Percentiles rank a stretch among this genome's conserved stretches.
Evolutionary conservation across 495 filamentous ascomycete genomes (phyloP).

Genomic region (Trichoderma erinaceum): DNA sequence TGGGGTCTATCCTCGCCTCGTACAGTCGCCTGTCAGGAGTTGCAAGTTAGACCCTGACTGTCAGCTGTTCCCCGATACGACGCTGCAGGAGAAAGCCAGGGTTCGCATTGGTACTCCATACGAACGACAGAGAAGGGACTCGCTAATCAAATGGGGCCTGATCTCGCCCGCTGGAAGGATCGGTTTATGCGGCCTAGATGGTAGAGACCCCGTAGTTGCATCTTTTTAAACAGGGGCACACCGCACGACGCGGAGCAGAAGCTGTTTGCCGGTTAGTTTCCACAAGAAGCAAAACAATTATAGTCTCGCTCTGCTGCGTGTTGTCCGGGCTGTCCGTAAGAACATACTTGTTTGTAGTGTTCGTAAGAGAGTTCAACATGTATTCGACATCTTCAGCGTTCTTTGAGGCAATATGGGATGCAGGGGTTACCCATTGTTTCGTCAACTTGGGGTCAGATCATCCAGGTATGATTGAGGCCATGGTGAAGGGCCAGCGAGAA

Average conservation of each 20-base stretch:
- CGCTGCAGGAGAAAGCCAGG: too few relatives aligned
- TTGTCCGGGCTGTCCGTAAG: not conserved
- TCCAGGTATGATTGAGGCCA: constrained; percentile 86
- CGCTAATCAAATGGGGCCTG: not conserved
- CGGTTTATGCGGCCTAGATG: not conserved
- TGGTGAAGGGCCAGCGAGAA: constrained; percentile 74
- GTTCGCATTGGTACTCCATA: too few relatives aligned
- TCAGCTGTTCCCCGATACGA: not conserved
- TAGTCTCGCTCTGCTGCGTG: not conserved
- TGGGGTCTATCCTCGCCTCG: too few relatives aligned
- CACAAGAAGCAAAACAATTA: too few relatives aligned
- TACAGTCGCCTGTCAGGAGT: too few relatives aligned
- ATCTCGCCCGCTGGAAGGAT: not conserved
- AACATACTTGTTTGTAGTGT: not conserved
- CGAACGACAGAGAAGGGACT: not conserved
- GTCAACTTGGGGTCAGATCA: constrained; percentile 96
- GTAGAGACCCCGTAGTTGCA: not conserved
- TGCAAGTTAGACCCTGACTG: not conserved
- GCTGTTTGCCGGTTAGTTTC: too few relatives aligned
- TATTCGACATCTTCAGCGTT: constrained; percentile 63
- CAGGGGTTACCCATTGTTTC: constrained; percentile 83
- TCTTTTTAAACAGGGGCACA: not conserved
- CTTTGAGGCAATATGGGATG: constrained; percentile 92
- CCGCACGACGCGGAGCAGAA: not conserved
- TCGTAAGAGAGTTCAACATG: constrained; percentile 25